Evolutionary conservation across 2,329 filamentous ascomycete genomes (phyloP), one percentile per base, ranked within the genome.

Genomic region (Colletotrichum sp.): DNA sequence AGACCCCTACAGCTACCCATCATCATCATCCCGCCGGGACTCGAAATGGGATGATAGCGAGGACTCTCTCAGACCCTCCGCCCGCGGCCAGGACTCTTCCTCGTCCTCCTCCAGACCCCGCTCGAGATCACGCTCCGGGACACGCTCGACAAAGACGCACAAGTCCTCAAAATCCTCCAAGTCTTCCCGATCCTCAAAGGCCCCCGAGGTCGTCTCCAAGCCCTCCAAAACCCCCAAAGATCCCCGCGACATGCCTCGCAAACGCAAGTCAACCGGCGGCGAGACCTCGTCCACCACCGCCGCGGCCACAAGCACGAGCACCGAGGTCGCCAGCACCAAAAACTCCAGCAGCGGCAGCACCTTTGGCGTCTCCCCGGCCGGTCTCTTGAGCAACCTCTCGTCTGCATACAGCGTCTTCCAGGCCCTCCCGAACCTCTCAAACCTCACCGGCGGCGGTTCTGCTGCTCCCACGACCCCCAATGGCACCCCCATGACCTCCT

Each of bases 331-430:
- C 68, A 48, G 56, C 24, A 64, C 32, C 38, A 32, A 10, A 55
- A 16, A 24, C 34, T 21, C 32, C 32, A n/a, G 18, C 43, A 52
- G 58, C 4, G 52, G 59, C n/a, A 34, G 30, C 55, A 36, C 69
- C 61, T 58, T 75, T 24, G 52, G 34, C 8, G 65, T 75, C 69
- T 68, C 69, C 0, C 73, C 73, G 6, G 28, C 63, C 34, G 43
- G 69, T 14, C 32, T 75, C 16, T 48, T 75, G 21, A 73, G 21
- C 64, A 73, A 73, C 69, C 43, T 75, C 56, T 58, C 67, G 38
- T 73, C 36, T 13, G 73, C 73, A 43, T 75, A 56, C 63, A 56
- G 30, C 30, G 73, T 64, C 43, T 75, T 75, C 63, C 70, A 68
- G 5, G 63, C 69, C 28, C 65, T 75, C 26, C 73, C 62, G 14